Base-by-base conservation (phyloP, 139 green algal species). In the Auxenochlorella pyrenoidosa region DNA sequence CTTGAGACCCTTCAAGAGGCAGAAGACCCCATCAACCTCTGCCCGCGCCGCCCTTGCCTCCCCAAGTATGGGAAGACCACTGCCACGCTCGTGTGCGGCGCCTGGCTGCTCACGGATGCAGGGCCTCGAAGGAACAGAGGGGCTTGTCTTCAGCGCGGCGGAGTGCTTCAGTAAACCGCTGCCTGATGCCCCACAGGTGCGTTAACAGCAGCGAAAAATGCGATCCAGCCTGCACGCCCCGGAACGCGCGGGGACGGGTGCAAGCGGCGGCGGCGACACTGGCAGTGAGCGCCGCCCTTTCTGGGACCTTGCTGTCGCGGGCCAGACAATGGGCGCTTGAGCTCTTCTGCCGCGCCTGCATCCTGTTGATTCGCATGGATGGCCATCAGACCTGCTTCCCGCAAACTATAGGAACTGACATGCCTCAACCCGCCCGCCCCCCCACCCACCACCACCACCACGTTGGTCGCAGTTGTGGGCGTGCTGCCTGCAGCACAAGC, bases 141-240 rank as follows among this genome's bases (percentile, higher is more conserved):
- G 80, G 30, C 22, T 85, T 4, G 5, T 22, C 5, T 85, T 85
- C 41, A 43, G 40, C 1, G 80, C 80, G 22, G 80, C 80, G 60
- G 80, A 85, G 60, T 75, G 63, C 41, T 85, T 85, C 63, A 77
- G 40, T 28, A 77, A 75, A 19, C 80, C 60, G 10, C 38, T 85
- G 40, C 34, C 41, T 5, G 58, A 72, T n/a, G 80, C 80, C 8
- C 80, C 80, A 1, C 80, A 85, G 80, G 80, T 73, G 22, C 24
- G 79, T 6, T 15, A 38, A 24, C 5, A 24, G 2, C 18, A 28
- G 15, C 22, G 18, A 8, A 63, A 13, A 63, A 4, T 22, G 16
- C 54, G 54, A 63, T 63, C 54, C 16, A 63, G 54, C 54, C 54
- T n/a, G n/a, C n/a, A n/a, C n/a, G n/a, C n/a, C n/a, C n/a, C n/a